Conservation (phyloP, 441 rosid species). For the Hura crepitans region DNA sequence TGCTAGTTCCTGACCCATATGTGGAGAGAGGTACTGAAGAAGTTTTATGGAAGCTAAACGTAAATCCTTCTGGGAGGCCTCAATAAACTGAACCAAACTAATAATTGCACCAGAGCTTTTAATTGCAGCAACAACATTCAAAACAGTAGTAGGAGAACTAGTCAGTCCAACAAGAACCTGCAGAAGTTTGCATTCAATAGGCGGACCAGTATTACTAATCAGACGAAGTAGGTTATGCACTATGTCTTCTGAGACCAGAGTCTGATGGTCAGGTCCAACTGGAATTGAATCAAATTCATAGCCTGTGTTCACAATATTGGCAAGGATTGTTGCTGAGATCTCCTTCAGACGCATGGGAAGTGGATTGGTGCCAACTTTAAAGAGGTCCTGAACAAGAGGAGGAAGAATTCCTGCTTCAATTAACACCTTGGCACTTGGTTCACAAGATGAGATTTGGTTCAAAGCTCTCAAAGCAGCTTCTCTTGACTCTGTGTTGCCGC, state of each 20-base stretch:
- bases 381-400: slow-evolving; percentile 79
- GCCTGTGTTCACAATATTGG: slow-evolving; percentile 78
- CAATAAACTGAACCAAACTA: slow-evolving; percentile 96
- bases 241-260: slow-evolving; percentile 77
- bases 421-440: slow-evolving; percentile 74
- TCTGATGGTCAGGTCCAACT: slow-evolving; percentile 64
- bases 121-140: slow-evolving; percentile 71
- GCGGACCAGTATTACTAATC: slow-evolving; percentile 95
- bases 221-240: slow-evolving; percentile 76
- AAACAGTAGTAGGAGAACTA: slow-evolving; percentile 49
- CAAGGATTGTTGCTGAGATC: slow-evolving; percentile 87
- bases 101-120: slow-evolving; percentile 82
- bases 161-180: slow-evolving; percentile 97
- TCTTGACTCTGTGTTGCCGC: slow-evolving; percentile 55
- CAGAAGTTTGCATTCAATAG: slow-evolving; percentile 89
- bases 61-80: slow-evolving; percentile 75
- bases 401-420: slow-evolving; percentile 81
- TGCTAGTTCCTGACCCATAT: slow-evolving; percentile 84
- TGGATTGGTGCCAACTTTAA: slow-evolving; percentile 60
- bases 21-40: slow-evolving; percentile 75
- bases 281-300: slow-evolving; percentile 57
- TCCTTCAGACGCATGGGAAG: slow-evolving; percentile 87
- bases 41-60: slow-evolving; percentile 85
- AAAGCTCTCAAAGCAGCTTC: slow-evolving; percentile 89
- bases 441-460: slow-evolving; percentile 76